Percentiles rank a stretch among this genome's conserved stretches.
Conservation (phyloP, 1,284 basidiomycete genomes). For the Sanguinoderma infundibulare region DNA sequence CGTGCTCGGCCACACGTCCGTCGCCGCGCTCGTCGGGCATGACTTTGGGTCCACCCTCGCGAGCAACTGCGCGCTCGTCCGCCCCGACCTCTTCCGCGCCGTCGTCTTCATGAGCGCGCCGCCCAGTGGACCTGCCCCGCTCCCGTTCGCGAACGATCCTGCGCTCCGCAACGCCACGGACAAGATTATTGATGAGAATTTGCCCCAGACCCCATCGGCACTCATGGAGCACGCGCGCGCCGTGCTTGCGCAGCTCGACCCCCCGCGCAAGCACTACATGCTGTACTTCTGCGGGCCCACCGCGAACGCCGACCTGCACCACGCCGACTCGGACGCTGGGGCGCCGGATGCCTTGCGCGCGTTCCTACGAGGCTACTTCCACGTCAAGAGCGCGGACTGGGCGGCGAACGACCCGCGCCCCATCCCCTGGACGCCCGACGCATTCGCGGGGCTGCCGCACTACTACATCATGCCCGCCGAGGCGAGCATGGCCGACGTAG, state of each 20-base stretch:
- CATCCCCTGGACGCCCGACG: constrained; percentile 37
- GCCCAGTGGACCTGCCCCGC: constrained; percentile 48
- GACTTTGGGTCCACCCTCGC: constrained; percentile 62
- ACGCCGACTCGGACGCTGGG: too few species aligned
- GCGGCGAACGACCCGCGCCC: constrained; percentile 37
- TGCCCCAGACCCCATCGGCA: constrained; percentile 1
- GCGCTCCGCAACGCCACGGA: constrained; percentile 4
- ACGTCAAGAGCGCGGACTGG: constrained; percentile 65
- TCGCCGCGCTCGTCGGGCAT: constrained; percentile 58
- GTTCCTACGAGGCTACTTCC: constrained; percentile 62
- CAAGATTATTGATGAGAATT: background rate
- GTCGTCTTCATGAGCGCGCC: constrained; percentile 66
- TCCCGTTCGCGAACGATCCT: constrained; percentile 27
- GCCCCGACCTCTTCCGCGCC: constrained; percentile 58
- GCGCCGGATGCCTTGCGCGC: constrained; percentile 49
- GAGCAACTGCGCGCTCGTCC: constrained; percentile 53
- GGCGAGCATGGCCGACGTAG: constrained; percentile 55
- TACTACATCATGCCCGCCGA: constrained; percentile 66
- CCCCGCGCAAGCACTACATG: constrained; percentile 63
- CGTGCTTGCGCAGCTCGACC: constrained; percentile 45
- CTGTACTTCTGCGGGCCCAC: constrained; percentile 51
- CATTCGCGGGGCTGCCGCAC: constrained; percentile 52
- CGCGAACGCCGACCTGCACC: constrained; percentile 51
- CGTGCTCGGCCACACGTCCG: constrained; percentile 52
- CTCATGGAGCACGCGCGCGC: constrained; percentile 25